A percentile compares a stretch with the other conserved stretches of the same genome.
These are phyloP conservation scores for Pouteria glomerata DNA, from an alignment of 148 eudicot species.

Conservation along the genomic window DNA sequence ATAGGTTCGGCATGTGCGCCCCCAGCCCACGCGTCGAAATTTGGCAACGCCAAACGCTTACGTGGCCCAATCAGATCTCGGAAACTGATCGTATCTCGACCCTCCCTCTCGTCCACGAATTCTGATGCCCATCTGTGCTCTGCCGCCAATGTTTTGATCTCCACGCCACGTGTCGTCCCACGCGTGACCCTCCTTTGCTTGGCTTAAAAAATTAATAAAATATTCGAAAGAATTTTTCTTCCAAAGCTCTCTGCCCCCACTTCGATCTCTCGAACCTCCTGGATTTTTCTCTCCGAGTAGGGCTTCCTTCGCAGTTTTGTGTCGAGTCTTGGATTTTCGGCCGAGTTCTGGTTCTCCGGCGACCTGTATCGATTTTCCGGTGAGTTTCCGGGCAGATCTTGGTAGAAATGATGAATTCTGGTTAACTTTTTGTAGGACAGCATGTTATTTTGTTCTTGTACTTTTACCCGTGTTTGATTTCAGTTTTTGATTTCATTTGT, in stretches of 20 bases:
- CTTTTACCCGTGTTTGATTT: neutral
- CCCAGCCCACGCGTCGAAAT: conserved; percentile 23
- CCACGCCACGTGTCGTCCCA: conserved; percentile 51
- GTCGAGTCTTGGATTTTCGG: neutral
- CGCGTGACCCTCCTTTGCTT: conserved; percentile 9
- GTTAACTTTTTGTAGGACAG: neutral
- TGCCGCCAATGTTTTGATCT: conserved; percentile 46
- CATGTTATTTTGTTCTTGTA: neutral
- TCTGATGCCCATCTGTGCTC: conserved; percentile 23
- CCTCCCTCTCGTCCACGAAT: conserved; percentile 53
- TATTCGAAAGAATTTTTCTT: conserved; percentile 15
- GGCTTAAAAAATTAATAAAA: conserved; percentile 6
- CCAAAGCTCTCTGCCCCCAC: conserved; percentile 1
- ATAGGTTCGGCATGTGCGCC: neutral
- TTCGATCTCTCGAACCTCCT: conserved; percentile 23
- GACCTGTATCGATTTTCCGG: conserved; percentile 20
- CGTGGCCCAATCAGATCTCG: conserved; percentile 47
- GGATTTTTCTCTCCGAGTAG: conserved; percentile 28
- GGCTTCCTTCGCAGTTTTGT: conserved; percentile 19
- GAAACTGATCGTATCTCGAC: conserved; percentile 56
- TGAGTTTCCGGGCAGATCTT: conserved; percentile 17
- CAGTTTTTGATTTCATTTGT: conserved; percentile 11
- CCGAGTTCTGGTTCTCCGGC: conserved; percentile 16
- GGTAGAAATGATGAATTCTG: conserved; percentile 5
- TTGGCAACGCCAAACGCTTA: neutral